Evolutionary conservation across 345 rosid species (phyloP), one percentile per base, ranked within the genome.

Genomic region (Acer negundo): DNA sequence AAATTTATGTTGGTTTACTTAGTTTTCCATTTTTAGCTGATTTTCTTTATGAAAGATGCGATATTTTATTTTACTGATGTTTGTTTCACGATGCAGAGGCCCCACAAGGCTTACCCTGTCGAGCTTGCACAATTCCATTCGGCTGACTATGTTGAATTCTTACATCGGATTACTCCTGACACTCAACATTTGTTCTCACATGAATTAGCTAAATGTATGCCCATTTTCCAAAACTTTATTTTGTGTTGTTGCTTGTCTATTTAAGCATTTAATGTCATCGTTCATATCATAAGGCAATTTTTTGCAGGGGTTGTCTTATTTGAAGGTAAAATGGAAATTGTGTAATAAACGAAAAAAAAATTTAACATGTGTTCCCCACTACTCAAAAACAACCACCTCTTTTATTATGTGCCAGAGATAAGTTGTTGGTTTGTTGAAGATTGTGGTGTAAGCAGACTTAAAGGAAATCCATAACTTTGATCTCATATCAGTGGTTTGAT

Each of bases 101-200:
- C 99, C 24, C 97, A 94, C 85, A 97, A 97, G 87, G 99, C 99
- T 5, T 97, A 94, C 81, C 98, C 97, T 7, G 90, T 84, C 70
- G 98, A 97, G 85, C 97, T 97, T 66, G 98, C 99, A 4, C 97
- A 96, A 88, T 96, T 94, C 79, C 99, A 94, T 85, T 91, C 98
- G 1, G 87, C 95, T 1, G 97, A 97, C 42, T 97, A 97, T 84
- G 97, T 97, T 19, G 97, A 92, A 76, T 94, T 97, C 73, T 83
- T 94, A 73, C 95, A 94, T 80, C 93, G 98, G 19, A 91, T 97
- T 65, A 84, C 91, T 0, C 97, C 97, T 0, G 91, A 92, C 76
- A 86, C 97, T 49, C 90, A 88, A 62, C 88, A 87, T 51, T 72
- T 94, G 83, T 93, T 87, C 78, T 73, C 87, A 8, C 78, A 71